phyloP scores from a whole-genome alignment of 2,329 filamentous ascomycete genomes.

The Colletotrichum noveboracense region DNA sequence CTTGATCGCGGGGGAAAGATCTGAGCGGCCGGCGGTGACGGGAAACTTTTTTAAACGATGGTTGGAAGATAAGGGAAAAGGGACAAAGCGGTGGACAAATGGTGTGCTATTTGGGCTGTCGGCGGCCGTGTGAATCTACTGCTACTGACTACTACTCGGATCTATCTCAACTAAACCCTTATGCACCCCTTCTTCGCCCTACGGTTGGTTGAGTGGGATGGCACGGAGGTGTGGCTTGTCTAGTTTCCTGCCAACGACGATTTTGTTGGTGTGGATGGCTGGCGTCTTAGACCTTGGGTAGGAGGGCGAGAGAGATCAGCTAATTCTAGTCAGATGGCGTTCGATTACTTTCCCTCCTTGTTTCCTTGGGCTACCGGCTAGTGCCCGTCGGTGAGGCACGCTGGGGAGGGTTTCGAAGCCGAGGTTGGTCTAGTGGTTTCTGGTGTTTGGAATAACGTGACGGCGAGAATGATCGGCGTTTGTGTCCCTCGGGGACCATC shows the following conservation, averaged over 20 bases:
- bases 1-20: conserved; percentile 4
- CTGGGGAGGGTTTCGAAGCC: neutral
- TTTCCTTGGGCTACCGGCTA: neutral
- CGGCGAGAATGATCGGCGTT: neutral
- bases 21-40: conserved; percentile 16
- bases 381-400: neutral
- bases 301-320: neutral
- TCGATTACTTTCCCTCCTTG: neutral
- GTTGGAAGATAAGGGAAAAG: neutral
- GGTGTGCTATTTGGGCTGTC: neutral
- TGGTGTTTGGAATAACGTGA: neutral
- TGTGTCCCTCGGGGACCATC: neutral
- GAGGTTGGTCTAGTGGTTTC: neutral
- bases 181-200: neutral
- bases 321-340: neutral
- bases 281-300: neutral
- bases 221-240: neutral
- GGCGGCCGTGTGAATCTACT: neutral
- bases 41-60: neutral
- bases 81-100: neutral
- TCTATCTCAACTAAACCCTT: neutral
- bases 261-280: neutral
- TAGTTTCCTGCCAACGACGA: neutral
- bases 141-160: neutral
- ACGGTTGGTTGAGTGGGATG: neutral